These are phyloP conservation scores for Petunia secreta DNA, from an alignment of 257 asterid genomes.

Conservation along the genomic window DNA sequence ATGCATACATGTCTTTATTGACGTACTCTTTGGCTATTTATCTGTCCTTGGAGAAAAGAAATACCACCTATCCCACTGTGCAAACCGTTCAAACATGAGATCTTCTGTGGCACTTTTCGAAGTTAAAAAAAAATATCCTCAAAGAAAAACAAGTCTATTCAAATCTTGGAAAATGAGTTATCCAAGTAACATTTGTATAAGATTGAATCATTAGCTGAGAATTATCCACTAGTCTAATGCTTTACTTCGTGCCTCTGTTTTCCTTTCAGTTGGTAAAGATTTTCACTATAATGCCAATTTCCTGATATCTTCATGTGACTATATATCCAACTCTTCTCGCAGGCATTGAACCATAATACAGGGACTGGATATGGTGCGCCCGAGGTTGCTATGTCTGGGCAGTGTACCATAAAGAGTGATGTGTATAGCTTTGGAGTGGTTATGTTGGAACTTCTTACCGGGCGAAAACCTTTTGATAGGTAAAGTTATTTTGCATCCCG, in stretches of 20 bases:
- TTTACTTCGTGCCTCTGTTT: not conserved
- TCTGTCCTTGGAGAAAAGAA: constrained; percentile 15
- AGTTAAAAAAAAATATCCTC: too few species aligned
- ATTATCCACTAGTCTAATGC: not conserved
- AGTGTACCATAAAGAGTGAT: constrained; percentile 81
- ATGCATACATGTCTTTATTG: not conserved
- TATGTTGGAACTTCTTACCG: constrained; percentile 91
- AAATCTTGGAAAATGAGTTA: too few species aligned
- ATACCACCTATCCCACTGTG: too few species aligned
- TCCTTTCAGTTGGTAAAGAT: not conserved
- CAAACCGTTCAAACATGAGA: too few species aligned
- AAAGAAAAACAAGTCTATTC: too few species aligned
- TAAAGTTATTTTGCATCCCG: constrained; percentile 28
- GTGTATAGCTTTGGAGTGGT: constrained; percentile 96
- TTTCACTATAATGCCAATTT: constrained; percentile 12
- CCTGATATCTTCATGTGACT: not conserved
- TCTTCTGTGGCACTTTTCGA: too few species aligned
- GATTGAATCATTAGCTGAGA: not conserved
- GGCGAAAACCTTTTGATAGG: constrained; percentile 94
- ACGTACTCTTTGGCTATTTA: not conserved
- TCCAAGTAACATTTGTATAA: too few species aligned
- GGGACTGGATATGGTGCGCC: constrained; percentile 88
- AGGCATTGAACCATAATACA: constrained; percentile 55
- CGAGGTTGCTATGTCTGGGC: constrained; percentile 89
- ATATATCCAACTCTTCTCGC: not conserved